Base-by-base conservation (phyloP, 2,329 filamentous ascomycete genomes). In the Microdochium nivale region DNA sequence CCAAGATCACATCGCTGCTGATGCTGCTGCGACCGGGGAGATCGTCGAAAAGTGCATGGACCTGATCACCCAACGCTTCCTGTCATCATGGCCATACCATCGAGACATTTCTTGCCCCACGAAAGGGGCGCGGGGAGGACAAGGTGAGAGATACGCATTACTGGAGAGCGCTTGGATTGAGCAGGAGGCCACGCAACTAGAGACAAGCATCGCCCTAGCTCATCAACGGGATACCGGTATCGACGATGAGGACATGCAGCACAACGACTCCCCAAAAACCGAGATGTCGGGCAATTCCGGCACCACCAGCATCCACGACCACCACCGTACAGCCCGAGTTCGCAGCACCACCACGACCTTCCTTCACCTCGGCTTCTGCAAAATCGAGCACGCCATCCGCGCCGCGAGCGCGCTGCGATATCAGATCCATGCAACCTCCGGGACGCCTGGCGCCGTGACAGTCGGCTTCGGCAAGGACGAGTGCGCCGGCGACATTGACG, bases 371-470 rank as follows among this genome's bases (percentile, higher is more conserved):
- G 5, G 8, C 25, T 47, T 47, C 46, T 30, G 24, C 46, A 47
- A 47, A 24, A 19, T 47, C 46, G 46, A 47, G 46, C 46, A 47
- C 21, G 46, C 46, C 24, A 30, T 30, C 46, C 46, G 46, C 46
- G 46, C 46, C 24, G 40, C 40, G n/a, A 44, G 40, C 13, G 40
- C 40, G 19, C 40, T 44, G 40, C 40, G 40, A 13, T 44, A 44
- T 19, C 40, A 44, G 5, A 23, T 44, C n/a, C n/a, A 44, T 13
- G 40, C n/a, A 19, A 8, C n/a, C 16, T 21, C n/a, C 11, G 14
- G 8, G 35, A 5, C 9, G 10, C 16, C 33, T 7, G 16, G 14
- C 9, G 23, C 14, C 21, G 40, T 44, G 16, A 11, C 19, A 10
- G 40, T 44, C 19, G 40, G 40, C 21, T 44, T 44, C 40, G 40